These are phyloP conservation scores for Plasmodium blacklocki DNA, from an alignment of 169 alveolate species.

Conservation along the genomic window DNA sequence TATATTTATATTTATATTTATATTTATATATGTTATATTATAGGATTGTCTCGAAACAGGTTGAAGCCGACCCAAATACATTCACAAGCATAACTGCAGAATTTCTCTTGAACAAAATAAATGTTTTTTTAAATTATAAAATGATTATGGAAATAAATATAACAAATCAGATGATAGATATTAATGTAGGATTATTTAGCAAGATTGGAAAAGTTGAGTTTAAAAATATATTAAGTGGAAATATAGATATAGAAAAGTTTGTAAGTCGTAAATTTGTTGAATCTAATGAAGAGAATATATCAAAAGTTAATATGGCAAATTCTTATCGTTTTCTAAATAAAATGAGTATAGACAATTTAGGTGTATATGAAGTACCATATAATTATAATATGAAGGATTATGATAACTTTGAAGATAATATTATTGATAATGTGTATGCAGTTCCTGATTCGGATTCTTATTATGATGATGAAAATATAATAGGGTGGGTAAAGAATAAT, in stretches of 20 bases:
- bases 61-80: conserved; percentile 1
- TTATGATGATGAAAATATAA: conserved; percentile 14
- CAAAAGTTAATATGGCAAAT: conserved; percentile 7
- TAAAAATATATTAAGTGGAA: conserved; percentile 59
- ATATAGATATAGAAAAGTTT: conserved; percentile 24
- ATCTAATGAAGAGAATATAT: conserved; percentile 24
- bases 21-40: neutral
- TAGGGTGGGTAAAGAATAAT: conserved; percentile 4
- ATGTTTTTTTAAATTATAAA: conserved; percentile 57
- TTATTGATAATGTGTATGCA: conserved; percentile 41
- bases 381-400: conserved; percentile 11
- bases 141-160: conserved; percentile 35
- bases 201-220: conserved; percentile 47
- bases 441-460: conserved; percentile 60
- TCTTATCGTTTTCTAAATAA: conserved; percentile 64
- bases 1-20: neutral
- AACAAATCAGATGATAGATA: neutral
- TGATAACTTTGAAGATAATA: conserved; percentile 4
- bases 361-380: conserved; percentile 67
- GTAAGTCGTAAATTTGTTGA: conserved; percentile 12
- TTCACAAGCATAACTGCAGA: conserved; percentile 41
- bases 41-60: conserved; percentile 47
- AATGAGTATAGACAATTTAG: conserved; percentile 32
- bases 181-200: conserved; percentile 40
- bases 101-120: conserved; percentile 20